A percentile compares a stretch with the other conserved stretches of the same genome.
These are phyloP conservation scores for Casuarina glauca DNA, from an alignment of 306 rosid species.

Conservation along the genomic window DNA sequence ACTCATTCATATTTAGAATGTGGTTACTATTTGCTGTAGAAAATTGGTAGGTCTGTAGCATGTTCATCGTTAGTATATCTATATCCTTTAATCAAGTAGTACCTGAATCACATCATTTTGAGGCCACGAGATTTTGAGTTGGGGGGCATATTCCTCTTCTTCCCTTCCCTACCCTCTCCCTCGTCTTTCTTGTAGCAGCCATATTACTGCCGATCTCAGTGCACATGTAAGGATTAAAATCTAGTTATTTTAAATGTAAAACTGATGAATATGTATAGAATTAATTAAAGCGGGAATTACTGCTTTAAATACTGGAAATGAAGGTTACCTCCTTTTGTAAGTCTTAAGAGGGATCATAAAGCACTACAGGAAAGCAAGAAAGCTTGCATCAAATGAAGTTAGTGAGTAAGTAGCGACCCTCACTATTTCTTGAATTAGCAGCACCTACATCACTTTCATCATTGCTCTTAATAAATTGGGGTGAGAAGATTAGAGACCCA, in stretches of 20 bases:
- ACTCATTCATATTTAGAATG: not conserved
- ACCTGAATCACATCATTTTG: not conserved
- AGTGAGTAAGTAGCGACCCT: too few relatives aligned
- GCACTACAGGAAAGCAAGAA: too few relatives aligned
- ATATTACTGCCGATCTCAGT: not conserved
- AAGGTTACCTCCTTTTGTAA: not conserved
- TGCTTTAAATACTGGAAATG: not conserved
- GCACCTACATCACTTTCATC: too few relatives aligned
- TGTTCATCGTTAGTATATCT: not conserved
- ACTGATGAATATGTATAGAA: not conserved
- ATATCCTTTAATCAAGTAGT: not conserved
- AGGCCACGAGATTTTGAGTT: not conserved
- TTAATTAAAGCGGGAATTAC: not conserved
- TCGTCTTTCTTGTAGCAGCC: too few relatives aligned
- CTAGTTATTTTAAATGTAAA: not conserved
- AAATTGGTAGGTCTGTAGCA: not conserved
- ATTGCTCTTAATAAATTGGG: too few relatives aligned
- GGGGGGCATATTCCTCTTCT: not conserved
- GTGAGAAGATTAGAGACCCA: too few relatives aligned
- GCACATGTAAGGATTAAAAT: not conserved
- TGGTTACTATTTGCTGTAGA: not conserved
- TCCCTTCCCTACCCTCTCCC: not conserved
- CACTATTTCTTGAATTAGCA: too few relatives aligned
- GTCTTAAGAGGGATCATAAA: not conserved
- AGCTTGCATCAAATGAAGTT: too few relatives aligned